Evolutionary conservation across 306 rosid species (phyloP).

Genomic region (Adenanthera pavonina): DNA sequence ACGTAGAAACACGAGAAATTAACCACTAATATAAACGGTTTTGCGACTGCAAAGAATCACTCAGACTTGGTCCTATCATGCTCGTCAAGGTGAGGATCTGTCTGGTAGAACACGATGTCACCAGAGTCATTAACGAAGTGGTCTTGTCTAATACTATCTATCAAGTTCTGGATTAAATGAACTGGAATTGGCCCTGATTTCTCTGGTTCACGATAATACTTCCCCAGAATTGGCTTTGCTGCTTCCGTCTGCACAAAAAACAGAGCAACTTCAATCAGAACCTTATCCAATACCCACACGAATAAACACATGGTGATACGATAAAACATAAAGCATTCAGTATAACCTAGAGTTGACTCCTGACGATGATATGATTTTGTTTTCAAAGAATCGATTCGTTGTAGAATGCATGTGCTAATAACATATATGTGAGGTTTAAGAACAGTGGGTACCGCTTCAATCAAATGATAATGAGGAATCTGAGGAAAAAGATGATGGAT

Average conservation of each 20-base stretch:
- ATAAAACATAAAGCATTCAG: too few relatives aligned
- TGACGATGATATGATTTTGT: too few relatives aligned
- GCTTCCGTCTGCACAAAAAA: conserved; percentile 65
- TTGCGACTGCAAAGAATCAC: conserved; percentile 33
- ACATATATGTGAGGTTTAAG: background rate
- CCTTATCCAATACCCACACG: too few relatives aligned
- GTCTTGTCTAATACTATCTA: conserved; percentile 67
- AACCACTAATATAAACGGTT: background rate
- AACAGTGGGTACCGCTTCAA: conserved; percentile 70
- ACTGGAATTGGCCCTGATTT: conserved; percentile 79
- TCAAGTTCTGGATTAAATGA: conserved; percentile 70
- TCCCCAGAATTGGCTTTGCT: conserved; percentile 77
- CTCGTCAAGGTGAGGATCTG: conserved; percentile 55
- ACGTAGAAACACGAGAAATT: background rate
- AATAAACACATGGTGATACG: too few relatives aligned
- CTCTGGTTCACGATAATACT: conserved; percentile 87
- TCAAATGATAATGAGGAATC: conserved; percentile 91
- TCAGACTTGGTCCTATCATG: conserved; percentile 45
- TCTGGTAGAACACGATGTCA: conserved; percentile 75
- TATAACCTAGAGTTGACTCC: too few relatives aligned
- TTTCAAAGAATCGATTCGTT: background rate
- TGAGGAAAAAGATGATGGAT: conserved; percentile 98
- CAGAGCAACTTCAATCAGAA: background rate
- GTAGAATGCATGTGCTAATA: background rate
- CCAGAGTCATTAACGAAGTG: conserved; percentile 85